These are phyloP conservation scores for Spizellomyces sp. DNA, from an alignment of 192 early-diverging fungal species.

Conservation along the genomic window DNA sequence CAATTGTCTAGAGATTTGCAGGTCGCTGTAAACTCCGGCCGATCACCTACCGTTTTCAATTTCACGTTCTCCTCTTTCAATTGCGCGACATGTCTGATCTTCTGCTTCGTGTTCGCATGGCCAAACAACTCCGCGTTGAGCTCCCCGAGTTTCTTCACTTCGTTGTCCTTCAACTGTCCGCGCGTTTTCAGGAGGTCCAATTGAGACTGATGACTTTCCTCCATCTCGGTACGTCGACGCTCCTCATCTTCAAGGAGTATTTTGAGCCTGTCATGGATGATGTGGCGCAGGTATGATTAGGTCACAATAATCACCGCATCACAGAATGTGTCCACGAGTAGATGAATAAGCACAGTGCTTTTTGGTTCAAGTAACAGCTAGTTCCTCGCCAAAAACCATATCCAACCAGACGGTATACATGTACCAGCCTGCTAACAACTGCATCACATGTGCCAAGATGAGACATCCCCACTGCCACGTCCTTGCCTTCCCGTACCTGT, in stretches of 20 bases:
- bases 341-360: no score
- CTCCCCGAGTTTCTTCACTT: conserved; percentile 41
- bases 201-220: conserved; percentile 21
- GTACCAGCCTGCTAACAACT: no score
- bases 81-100: conserved; percentile 49
- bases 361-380: no score
- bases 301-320: no score
- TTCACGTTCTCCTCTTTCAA: conserved; percentile 49
- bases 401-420: no score
- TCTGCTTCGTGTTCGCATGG: conserved; percentile 49
- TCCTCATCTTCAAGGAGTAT: neutral
- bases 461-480: no score
- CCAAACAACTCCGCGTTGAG: conserved; percentile 52
- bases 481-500: conserved; percentile 3
- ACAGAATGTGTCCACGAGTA: no score
- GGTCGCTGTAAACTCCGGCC: neutral
- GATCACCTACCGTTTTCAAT: conserved; percentile 38
- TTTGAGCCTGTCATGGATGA: neutral
- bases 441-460: no score
- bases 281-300: no score
- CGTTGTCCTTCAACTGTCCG: conserved; percentile 26
- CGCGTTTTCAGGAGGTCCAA: conserved; percentile 25
- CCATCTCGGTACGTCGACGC: conserved; percentile 7
- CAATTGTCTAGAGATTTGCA: neutral
- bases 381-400: no score